Evolutionary conservation across 257 asterid species (phyloP).

Genomic region (Solanum sparsipilum): DNA sequence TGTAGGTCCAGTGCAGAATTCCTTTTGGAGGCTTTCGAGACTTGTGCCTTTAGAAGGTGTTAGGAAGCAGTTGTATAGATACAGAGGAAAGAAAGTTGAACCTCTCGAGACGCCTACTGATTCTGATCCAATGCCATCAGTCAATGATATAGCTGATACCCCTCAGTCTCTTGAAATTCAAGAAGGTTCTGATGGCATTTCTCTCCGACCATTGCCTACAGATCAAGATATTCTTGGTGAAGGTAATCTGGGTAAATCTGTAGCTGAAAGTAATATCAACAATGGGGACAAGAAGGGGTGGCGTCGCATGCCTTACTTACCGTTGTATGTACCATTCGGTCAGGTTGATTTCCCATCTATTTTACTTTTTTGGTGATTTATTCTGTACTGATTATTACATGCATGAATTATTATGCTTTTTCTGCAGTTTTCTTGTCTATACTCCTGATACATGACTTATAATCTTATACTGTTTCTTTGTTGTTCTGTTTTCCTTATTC

Average conservation of each 20-base stretch:
- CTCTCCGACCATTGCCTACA: conserved; percentile 70
- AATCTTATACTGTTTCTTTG: neutral
- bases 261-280: conserved; percentile 23
- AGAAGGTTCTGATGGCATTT: conserved; percentile 93
- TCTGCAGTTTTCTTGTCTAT: neutral
- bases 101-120: conserved; percentile 41
- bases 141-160: conserved; percentile 50
- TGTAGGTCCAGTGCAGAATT: conserved; percentile 90
- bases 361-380: neutral
- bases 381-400: neutral
- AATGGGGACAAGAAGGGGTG: conserved; percentile 50
- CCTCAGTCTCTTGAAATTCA: conserved; percentile 94
- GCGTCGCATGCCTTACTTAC: conserved; percentile 79
- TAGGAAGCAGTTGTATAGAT: conserved; percentile 51
- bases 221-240: conserved; percentile 43
- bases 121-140: conserved; percentile 48
- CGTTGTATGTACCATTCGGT: conserved; percentile 96
- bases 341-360: conserved; percentile 35
- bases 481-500: neutral
- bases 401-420: neutral
- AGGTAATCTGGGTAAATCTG: conserved; percentile 41
- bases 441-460: neutral
- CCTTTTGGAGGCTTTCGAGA: conserved; percentile 96
- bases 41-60: conserved; percentile 89
- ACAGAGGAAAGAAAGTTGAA: conserved; percentile 40